phyloP scores from a whole-genome alignment of 768 basidiomycete genomes.

The Leccinum pellstonianum region DNA sequence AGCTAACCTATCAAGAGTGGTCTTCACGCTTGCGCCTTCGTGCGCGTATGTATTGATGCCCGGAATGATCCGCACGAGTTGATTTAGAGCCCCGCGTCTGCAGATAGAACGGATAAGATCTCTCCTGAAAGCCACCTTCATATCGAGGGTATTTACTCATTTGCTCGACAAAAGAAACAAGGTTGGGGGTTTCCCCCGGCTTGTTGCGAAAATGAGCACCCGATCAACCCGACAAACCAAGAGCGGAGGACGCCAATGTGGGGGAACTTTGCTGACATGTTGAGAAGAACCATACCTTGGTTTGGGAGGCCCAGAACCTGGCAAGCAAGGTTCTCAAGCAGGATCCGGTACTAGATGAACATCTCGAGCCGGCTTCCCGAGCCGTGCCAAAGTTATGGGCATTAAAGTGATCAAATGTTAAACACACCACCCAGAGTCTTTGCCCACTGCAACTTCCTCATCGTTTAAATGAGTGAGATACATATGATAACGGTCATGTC shows the following conservation, averaged over 20 bases:
- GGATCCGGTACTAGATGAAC: constrained; percentile 16
- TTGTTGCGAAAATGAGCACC: constrained; percentile 14
- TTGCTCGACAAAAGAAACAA: constrained; percentile 15
- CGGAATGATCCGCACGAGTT: constrained; percentile 29
- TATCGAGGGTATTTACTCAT: constrained; percentile 22
- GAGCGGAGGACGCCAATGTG: constrained; percentile 1
- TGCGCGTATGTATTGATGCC: constrained; percentile 11
- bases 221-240: constrained; percentile 9
- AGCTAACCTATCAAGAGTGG: constrained; percentile 5
- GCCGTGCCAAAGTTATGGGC: constrained; percentile 4
- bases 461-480: background rate
- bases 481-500: background rate
- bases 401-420: constrained; percentile 7
- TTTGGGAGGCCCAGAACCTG: constrained; percentile 18
- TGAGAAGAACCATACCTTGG: constrained; percentile 12
- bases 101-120: constrained; percentile 27
- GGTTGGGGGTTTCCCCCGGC: constrained; percentile 17
- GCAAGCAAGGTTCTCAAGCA: constrained; percentile 18
- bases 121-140: constrained; percentile 10
- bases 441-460: background rate
- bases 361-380: constrained; percentile 3
- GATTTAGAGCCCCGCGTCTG: constrained; percentile 19
- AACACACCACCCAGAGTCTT: background rate
- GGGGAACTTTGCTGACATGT: constrained; percentile 11
- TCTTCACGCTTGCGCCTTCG: constrained; percentile 17